Evolutionary conservation across 2,329 filamentous ascomycete genomes (phyloP).

Genomic region (Fusarium tjaetaba): DNA sequence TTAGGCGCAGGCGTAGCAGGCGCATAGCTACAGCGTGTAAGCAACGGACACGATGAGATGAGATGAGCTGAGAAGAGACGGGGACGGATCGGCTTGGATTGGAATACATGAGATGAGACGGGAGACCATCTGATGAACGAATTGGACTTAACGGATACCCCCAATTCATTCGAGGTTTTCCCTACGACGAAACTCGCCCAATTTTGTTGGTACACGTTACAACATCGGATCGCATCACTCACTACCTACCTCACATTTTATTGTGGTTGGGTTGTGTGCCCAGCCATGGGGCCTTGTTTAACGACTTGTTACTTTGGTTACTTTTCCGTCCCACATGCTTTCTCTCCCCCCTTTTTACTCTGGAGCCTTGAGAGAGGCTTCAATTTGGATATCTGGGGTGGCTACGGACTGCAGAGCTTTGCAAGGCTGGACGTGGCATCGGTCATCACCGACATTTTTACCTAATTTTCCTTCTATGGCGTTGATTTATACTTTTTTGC

Average conservation of each 20-base stretch:
- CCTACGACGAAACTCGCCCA: constrained; percentile 24
- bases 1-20: constrained; percentile 34
- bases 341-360: background rate
- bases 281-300: constrained; percentile 20
- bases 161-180: constrained; percentile 25
- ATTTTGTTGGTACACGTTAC: constrained; percentile 18
- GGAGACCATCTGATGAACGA: constrained; percentile 30
- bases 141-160: constrained; percentile 39
- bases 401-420: constrained; percentile 16
- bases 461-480: constrained; percentile 33
- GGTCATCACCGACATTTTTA: constrained; percentile 37
- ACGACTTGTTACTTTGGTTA: constrained; percentile 34
- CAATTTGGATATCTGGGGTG: background rate
- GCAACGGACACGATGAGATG: constrained; percentile 30
- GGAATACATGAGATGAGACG: constrained; percentile 32
- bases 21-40: constrained; percentile 25
- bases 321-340: constrained; percentile 24
- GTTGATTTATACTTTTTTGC: constrained; percentile 19
- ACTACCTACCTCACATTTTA: constrained; percentile 5
- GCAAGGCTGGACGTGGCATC: constrained; percentile 31
- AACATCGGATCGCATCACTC: constrained; percentile 18
- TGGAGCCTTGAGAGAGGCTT: background rate
- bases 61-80: constrained; percentile 34
- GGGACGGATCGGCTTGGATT: constrained; percentile 33
- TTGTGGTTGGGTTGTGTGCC: constrained; percentile 12